A percentile compares a stretch with the other conserved stretches of the same genome.
Evolutionary conservation across 495 filamentous ascomycete genomes (phyloP).

Genomic region (Lasiosphaeria hispida): DNA sequence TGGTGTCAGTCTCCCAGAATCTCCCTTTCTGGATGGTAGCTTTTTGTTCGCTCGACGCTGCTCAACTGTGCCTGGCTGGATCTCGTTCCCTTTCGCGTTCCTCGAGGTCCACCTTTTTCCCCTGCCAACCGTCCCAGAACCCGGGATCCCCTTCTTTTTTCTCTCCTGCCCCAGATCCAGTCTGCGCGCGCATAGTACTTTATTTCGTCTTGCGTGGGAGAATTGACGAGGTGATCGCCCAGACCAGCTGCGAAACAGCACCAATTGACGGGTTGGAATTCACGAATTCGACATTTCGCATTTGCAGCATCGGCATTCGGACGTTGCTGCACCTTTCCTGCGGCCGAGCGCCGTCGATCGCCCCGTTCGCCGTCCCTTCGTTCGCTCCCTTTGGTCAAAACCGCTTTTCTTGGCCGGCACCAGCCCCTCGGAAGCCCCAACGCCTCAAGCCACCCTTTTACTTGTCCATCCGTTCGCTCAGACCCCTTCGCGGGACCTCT

Average conservation of each 20-base stretch:
- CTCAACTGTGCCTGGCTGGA: no score
- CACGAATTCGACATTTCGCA: background rate
- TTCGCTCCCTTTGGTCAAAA: background rate
- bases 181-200: background rate
- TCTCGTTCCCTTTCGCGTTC: no score
- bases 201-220: background rate
- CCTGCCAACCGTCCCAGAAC: no score
- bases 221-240: no score
- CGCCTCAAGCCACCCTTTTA: conserved; percentile 5
- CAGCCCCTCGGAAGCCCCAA: conserved; percentile 1
- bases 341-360: conserved; percentile 8
- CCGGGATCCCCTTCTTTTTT: background rate
- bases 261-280: background rate
- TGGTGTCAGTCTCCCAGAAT: no score
- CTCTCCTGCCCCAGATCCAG: background rate
- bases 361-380: conserved; percentile 5
- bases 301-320: conserved; percentile 1
- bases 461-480: background rate
- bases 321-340: background rate
- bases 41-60: no score
- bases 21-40: no score
- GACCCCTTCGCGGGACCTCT: background rate
- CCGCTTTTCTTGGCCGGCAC: conserved; percentile 3
- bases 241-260: background rate
- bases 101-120: no score